Conservation (phyloP, 495 filamentous ascomycete species). For the Tuber aestivum region DNA sequence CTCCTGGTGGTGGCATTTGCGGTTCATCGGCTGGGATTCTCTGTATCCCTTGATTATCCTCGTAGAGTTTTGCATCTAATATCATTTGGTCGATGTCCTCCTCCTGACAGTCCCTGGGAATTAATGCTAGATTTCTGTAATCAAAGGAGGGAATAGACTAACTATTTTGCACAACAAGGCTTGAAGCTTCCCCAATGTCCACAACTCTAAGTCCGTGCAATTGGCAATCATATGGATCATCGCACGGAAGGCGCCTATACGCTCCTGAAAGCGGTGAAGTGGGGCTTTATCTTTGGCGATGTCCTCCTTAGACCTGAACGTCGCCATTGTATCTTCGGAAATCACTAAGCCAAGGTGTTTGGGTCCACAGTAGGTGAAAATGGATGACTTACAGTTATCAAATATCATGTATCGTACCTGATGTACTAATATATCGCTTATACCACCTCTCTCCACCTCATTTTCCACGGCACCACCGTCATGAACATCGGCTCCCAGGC, state of each 20-base stretch:
- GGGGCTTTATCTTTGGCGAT: not conserved
- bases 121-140: not conserved
- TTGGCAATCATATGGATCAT: not conserved
- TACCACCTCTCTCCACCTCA: not conserved
- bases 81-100: not conserved
- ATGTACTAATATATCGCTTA: not conserved
- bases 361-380: not conserved
- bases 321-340: not conserved
- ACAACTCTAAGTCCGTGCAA: not conserved
- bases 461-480: rapidly evolving
- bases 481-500: not conserved
- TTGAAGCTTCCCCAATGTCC: not conserved
- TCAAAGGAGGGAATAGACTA: not conserved
- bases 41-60: too few relatives aligned
- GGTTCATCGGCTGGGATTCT: too few relatives aligned
- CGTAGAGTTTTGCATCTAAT: too few relatives aligned
- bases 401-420: not conserved
- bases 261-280: constrained; percentile 2
- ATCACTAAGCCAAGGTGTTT: not conserved
- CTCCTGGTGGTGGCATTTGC: too few relatives aligned
- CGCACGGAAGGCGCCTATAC: not conserved
- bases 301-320: not conserved
- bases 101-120: not conserved
- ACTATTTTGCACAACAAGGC: not conserved
- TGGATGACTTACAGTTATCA: not conserved